phyloP scores from a whole-genome alignment of 208 protist species.

The Kentomonas sorsogonicus region DNA sequence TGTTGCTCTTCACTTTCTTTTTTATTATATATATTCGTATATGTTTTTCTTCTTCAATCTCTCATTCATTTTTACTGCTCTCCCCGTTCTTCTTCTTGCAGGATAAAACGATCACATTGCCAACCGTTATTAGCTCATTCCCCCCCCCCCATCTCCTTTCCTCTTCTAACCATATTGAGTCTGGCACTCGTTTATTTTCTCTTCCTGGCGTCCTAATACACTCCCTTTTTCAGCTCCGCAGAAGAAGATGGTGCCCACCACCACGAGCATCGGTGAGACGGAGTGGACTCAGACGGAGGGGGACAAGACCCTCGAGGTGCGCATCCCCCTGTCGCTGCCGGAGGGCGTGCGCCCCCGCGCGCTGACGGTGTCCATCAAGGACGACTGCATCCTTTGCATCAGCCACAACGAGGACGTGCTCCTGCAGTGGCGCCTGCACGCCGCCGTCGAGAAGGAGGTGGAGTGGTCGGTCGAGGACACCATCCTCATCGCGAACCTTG shows the following conservation, averaged over 20 bases:
- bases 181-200: background rate
- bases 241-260: slow-evolving; percentile 26
- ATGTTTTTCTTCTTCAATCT: slow-evolving; percentile 1
- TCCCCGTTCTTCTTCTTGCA: background rate
- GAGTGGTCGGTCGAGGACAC: slow-evolving; percentile 78
- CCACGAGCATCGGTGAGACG: slow-evolving; percentile 53
- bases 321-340: slow-evolving; percentile 62
- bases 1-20: too few species aligned
- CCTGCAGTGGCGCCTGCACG: slow-evolving; percentile 83
- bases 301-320: slow-evolving; percentile 58
- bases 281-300: slow-evolving; percentile 65
- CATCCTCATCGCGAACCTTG: slow-evolving; percentile 50
- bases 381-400: slow-evolving; percentile 64
- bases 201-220: background rate
- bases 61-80: slow-evolving; percentile 5
- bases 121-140: slow-evolving; percentile 1
- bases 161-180: slow-evolving; percentile 1
- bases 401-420: slow-evolving; percentile 51
- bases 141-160: slow-evolving; percentile 1
- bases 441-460: slow-evolving; percentile 57
- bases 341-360: slow-evolving; percentile 60
- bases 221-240: background rate
- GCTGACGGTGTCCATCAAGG: slow-evolving; percentile 77
- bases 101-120: background rate
- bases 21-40: slow-evolving; percentile 8